These are phyloP conservation scores for Craspedostauros australis DNA, from an alignment of 108 stramenopile species.

Conservation along the genomic window DNA sequence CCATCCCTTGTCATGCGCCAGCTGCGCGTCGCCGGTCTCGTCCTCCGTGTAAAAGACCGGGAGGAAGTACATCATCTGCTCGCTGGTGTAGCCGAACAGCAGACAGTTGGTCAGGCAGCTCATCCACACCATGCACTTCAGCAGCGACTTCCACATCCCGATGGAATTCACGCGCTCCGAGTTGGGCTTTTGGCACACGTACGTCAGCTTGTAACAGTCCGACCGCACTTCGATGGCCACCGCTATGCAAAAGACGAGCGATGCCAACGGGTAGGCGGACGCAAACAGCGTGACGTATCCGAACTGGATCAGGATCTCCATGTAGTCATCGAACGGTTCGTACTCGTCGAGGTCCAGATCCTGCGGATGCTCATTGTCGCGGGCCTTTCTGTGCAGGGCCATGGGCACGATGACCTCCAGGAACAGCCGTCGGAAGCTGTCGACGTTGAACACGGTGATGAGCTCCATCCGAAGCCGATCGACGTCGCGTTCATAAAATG, in stretches of 20 bases:
- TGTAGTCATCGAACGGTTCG: slow-evolving; percentile 81
- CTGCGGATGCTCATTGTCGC: slow-evolving; percentile 3
- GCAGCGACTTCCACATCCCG: slow-evolving; percentile 65
- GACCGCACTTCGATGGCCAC: slow-evolving; percentile 59
- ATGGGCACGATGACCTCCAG: slow-evolving; percentile 48
- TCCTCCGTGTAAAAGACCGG: slow-evolving; percentile 50
- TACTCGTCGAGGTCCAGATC: slow-evolving; percentile 38
- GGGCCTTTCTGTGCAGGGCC: slow-evolving; percentile 10
- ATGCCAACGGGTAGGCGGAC: slow-evolving; percentile 70
- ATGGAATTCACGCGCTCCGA: slow-evolving; percentile 19
- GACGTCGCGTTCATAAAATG: slow-evolving; percentile 74
- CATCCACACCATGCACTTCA: slow-evolving; percentile 50
- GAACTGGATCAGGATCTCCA: slow-evolving; percentile 81
- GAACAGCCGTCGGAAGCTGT: slow-evolving; percentile 43
- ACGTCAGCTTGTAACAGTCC: slow-evolving; percentile 61
- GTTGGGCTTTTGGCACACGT: slow-evolving; percentile 41
- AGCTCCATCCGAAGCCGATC: slow-evolving; percentile 46
- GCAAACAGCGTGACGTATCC: slow-evolving; percentile 85
- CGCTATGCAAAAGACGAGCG: slow-evolving; percentile 53
- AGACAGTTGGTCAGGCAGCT: slow-evolving; percentile 75
- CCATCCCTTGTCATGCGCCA: slow-evolving; percentile 54
- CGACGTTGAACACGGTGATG: slow-evolving; percentile 52
- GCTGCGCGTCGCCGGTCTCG: slow-evolving; percentile 28
- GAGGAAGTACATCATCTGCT: slow-evolving; percentile 70
- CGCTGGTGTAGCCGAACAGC: slow-evolving; percentile 63